Base-by-base conservation (phyloP, 176 grass and related monocot genomes). In the Hyparrhenia diplandra region DNA sequence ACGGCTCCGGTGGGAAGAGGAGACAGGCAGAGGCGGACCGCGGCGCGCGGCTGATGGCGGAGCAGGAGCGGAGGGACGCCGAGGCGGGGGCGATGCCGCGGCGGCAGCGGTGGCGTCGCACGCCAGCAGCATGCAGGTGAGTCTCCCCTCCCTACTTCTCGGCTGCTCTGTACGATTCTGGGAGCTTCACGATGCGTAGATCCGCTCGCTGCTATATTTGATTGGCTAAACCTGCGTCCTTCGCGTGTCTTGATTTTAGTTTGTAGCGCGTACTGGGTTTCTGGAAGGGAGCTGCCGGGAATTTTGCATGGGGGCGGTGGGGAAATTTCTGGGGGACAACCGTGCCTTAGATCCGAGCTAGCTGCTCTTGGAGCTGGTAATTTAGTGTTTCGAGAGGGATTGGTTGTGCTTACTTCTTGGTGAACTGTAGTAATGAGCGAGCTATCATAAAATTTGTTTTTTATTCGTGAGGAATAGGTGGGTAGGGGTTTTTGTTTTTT, bases 51-150 rank as follows among this genome's bases (percentile, higher is more conserved):
- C 18, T 20, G 73, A 90, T 86, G 88, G 88, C 79, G 74, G 88
- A 86, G 76, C 82, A 80, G 62, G 87, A 88, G 59, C 78, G 74
- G 67, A 62, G 79, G 73, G 88, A 90, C 40, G 77, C 71, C 2
- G 87, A 85, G 59, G 70, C 76, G 81, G 61, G 13, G 70, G 63
- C 31, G 87, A 85, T 18, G 67, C 43, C 31, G 34, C 68, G 43
- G 57, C 76, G 27, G 49, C 40, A 51, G 49, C 41, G 24, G 60
- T 47, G 73, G 47, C 70, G 35, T 43, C 82, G 52, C 74, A 90
- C 61, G 40, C 12, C 59, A 78, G 67, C 83, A 68, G 63, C 60
- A 83, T 90, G 88, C 67, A 90, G 88, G 88, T 90, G 68, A 83
- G 36, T 28, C n/a, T n/a, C n/a, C 34, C 40, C 41, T 75, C 47